Evolutionary conservation across 129 eudicot species (phyloP).

Genomic region (Ambrosia artemisiifolia): DNA sequence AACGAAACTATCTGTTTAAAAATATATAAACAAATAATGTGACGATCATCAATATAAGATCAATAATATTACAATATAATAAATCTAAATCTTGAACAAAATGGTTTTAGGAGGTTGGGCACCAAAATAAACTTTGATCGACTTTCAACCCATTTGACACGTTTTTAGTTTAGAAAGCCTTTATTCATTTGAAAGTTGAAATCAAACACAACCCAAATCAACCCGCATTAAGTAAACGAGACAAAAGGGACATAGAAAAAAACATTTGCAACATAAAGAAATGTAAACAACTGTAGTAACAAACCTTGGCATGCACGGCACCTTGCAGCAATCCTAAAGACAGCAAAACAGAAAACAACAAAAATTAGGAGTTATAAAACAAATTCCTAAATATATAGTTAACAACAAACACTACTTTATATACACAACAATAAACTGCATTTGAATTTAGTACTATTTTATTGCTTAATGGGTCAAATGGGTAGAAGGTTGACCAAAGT

Average conservation of each 20-base stretch:
- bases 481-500: too few species aligned
- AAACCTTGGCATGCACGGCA: conserved; percentile 88
- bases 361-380: too few species aligned
- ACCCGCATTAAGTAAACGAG: background rate
- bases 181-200: background rate
- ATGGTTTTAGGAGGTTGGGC: background rate
- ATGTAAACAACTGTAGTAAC: conserved; percentile 7
- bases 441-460: too few species aligned
- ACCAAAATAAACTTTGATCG: background rate
- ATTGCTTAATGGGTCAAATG: too few species aligned
- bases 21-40: background rate
- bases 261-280: background rate
- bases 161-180: background rate
- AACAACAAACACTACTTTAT: too few species aligned
- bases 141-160: background rate
- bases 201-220: background rate
- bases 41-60: background rate
- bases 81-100: too few species aligned
- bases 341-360: too few species aligned
- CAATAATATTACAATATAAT: too few species aligned
- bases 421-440: too few species aligned
- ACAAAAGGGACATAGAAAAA: background rate
- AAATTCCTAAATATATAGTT: too few species aligned
- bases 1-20: background rate
- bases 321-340: conserved; percentile 67